A percentile compares a stretch with the other conserved stretches of the same genome.
These are phyloP conservation scores for Hypomyces perniciosus DNA, from an alignment of 2,329 filamentous ascomycete genomes.

Conservation along the genomic window DNA sequence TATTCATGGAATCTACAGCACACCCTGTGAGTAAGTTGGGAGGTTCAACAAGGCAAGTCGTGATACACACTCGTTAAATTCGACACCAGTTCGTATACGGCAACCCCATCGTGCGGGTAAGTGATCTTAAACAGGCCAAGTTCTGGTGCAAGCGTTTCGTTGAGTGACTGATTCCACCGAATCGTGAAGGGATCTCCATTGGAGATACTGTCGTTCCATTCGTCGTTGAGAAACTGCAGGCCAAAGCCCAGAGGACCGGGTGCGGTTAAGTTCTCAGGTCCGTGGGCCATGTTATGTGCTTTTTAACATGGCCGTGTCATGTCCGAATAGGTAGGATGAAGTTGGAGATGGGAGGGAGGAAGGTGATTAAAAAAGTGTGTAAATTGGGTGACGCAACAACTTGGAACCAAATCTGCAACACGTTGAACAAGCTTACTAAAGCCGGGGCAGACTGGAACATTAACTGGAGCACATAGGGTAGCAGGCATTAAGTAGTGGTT, in stretches of 20 bases:
- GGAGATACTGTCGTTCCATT: conserved; percentile 30
- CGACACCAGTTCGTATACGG: conserved; percentile 23
- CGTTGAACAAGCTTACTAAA: neutral
- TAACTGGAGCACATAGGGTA: conserved; percentile 7
- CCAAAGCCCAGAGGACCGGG: conserved; percentile 20
- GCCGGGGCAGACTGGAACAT: conserved; percentile 7
- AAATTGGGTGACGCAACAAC: neutral
- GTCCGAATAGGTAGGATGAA: neutral
- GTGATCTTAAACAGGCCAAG: conserved; percentile 26
- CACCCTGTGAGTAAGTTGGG: conserved; percentile 10
- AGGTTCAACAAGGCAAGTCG: neutral
- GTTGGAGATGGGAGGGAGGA: neutral
- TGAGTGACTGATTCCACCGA: conserved; percentile 25
- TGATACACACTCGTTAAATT: conserved; percentile 26
- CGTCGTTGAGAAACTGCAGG: conserved; percentile 27
- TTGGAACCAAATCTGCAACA: neutral
- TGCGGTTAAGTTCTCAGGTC: conserved; percentile 5
- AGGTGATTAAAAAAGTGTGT: neutral
- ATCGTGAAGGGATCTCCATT: conserved; percentile 25
- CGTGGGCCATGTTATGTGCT: conserved; percentile 4
- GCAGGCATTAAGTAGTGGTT: conserved; percentile 11
- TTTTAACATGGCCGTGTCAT: conserved; percentile 1
- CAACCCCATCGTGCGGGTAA: conserved; percentile 26
- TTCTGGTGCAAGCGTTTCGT: conserved; percentile 11
- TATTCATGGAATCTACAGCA: conserved; percentile 20